Base-by-base conservation (phyloP, 2,329 filamentous ascomycete genomes). In the Pseudocercospora eumusae region DNA sequence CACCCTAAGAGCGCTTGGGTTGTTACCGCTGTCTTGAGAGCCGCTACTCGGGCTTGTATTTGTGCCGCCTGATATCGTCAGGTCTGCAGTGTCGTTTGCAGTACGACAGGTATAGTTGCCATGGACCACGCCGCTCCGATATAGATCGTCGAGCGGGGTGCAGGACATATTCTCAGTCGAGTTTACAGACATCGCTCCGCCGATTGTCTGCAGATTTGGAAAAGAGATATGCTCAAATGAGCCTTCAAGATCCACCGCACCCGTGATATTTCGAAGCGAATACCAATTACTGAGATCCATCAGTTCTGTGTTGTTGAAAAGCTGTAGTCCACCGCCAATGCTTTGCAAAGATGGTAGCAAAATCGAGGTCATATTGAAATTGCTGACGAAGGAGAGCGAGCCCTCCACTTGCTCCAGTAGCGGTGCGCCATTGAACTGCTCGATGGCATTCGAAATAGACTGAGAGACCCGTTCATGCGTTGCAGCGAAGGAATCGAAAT, bases 341-440 rank as follows among this genome's bases (percentile, higher is more conserved):
- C 21, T 53, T 31, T 53, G 23, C 28, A 53, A 11, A 7, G 23
- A 25, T 13, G 49, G 49, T 8, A 53, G 18, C 15, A 31, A 18
- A 10, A 53, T 25, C 23, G 23, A 18, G 25, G 49, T 53, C 49
- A 53, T 25, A 25, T 53, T 53, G 8, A 25, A 25, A 25, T 53
- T 53, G 21, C 23, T 28, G 49, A 27, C 25, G 23, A 53, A 28
- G 9, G 49, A 53, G 13, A 53, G 28, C 28, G 23, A 25, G 9
- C 49, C 49, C 7, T 18, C 23, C 20, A 53, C 27, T n/a, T 25
- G 28, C 28, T 53, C 13, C 8, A 53, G 49, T 31, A 54, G 25
- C 4, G 50, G 50, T 13, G 50, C 53, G 6, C 53, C 53, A 20
- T 56, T 40, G 31, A 56, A 56, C 5, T 36, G 31, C 25, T 42